Percentiles rank a stretch among this genome's conserved stretches.
Conservation (phyloP, 495 filamentous ascomycete species). For the Neurospora africana region DNA sequence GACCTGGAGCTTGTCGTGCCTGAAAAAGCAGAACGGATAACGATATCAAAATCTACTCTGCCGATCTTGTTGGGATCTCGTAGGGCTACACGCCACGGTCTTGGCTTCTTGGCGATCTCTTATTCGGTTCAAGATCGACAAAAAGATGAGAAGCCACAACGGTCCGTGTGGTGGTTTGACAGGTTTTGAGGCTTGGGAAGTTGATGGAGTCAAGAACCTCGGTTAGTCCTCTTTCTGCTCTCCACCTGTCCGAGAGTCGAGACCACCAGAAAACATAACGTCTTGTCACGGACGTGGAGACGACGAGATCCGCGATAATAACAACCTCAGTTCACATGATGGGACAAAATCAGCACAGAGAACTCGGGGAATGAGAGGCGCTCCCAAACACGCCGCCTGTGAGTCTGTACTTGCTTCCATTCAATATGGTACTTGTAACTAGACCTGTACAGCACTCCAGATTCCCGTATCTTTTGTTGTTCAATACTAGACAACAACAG, state of each 20-base stretch:
- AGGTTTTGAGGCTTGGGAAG: not conserved
- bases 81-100: not conserved
- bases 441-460: not conserved
- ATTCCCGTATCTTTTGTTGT: not conserved
- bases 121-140: not conserved
- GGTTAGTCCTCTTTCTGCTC: not conserved
- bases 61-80: not conserved
- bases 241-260: not conserved
- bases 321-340: not conserved
- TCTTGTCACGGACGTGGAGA: not conserved
- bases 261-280: not conserved
- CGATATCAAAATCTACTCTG: not conserved
- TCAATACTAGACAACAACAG: not conserved
- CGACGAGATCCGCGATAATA: not conserved
- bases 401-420: not conserved
- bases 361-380: not conserved
- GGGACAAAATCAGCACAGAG: not conserved
- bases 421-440: not conserved
- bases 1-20: not conserved
- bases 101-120: not conserved
- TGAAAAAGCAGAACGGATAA: not conserved
- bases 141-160: not conserved
- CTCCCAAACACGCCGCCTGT: not conserved
- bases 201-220: not conserved
- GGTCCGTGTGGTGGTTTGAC: not conserved